Evolutionary conservation across 73 alveolate species (phyloP).

Genomic region (Paramecium primaurelia): DNA sequence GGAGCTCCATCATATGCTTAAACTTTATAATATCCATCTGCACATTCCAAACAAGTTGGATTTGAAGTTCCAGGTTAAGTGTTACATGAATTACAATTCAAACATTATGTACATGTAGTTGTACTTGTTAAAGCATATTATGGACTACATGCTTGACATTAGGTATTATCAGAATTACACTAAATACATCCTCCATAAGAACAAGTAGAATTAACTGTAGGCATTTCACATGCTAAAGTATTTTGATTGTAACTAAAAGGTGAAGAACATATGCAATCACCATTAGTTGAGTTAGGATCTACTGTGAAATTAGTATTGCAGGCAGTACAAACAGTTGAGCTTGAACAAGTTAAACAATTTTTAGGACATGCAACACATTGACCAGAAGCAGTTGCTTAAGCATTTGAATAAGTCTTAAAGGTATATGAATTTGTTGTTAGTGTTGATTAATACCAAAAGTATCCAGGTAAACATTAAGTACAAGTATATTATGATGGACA

Average conservation of each 20-base stretch:
- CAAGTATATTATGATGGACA: background rate
- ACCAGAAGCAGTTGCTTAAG: background rate
- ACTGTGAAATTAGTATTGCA: background rate
- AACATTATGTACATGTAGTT: background rate
- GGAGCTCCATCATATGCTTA: background rate
- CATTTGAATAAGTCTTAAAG: background rate
- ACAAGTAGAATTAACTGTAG: background rate
- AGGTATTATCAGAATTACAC: background rate
- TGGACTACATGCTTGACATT: background rate
- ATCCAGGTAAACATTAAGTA: background rate
- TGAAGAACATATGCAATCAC: background rate
- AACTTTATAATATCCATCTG: background rate
- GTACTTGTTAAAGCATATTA: background rate
- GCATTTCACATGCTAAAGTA: background rate
- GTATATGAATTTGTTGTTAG: background rate
- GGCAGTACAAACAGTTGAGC: background rate
- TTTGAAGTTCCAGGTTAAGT: background rate
- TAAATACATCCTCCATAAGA: background rate
- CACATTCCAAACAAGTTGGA: background rate
- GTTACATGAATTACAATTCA: background rate
- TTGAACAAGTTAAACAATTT: background rate
- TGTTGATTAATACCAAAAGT: constrained; percentile 4
- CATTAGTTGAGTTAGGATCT: background rate
- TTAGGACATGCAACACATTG: background rate
- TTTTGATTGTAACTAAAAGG: background rate